Conservation (phyloP, 2,329 filamentous ascomycete genomes). For the Ceratocystis eucalypticola region DNA sequence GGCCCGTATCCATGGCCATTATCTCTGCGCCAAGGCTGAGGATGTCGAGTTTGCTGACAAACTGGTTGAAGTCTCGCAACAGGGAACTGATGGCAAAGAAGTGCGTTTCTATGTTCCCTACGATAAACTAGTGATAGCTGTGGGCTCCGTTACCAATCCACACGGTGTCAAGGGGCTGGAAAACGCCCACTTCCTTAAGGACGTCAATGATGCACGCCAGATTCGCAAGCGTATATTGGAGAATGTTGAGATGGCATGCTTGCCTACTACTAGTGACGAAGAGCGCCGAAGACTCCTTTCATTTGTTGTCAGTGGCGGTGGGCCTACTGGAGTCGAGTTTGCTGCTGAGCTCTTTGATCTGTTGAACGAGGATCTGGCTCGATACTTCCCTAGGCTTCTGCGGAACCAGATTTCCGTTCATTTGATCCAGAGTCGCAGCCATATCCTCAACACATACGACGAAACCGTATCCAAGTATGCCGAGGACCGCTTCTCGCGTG, state of each 20-base stretch:
- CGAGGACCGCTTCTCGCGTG: slow-evolving; percentile 78
- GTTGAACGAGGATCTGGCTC: slow-evolving; percentile 81
- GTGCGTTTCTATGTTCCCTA: slow-evolving; percentile 87
- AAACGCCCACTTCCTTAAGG: slow-evolving; percentile 88
- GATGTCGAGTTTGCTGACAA: slow-evolving; percentile 87
- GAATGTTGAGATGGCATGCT: slow-evolving; percentile 78
- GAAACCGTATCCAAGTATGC: slow-evolving; percentile 87
- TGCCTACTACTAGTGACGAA: slow-evolving; percentile 83
- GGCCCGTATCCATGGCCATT: slow-evolving; percentile 66
- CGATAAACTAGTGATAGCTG: slow-evolving; percentile 86
- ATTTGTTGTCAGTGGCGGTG: slow-evolving; percentile 91
- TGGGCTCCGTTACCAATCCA: slow-evolving; percentile 84
- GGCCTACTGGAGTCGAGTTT: slow-evolving; percentile 94
- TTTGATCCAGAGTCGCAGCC: slow-evolving; percentile 82
- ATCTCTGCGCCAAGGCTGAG: slow-evolving; percentile 73
- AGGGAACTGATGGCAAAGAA: slow-evolving; percentile 56
- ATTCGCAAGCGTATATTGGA: slow-evolving; percentile 81
- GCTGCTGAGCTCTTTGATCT: slow-evolving; percentile 93
- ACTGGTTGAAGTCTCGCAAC: slow-evolving; percentile 71
- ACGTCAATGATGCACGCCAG: slow-evolving; percentile 77
- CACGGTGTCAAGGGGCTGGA: slow-evolving; percentile 93
- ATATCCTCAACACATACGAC: slow-evolving; percentile 97
- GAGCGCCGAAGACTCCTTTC: slow-evolving; percentile 79
- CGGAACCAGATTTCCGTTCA: slow-evolving; percentile 97
- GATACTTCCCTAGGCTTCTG: slow-evolving; percentile 75